Evolutionary conservation across 108 stramenopile genomes (phyloP), one percentile per base, ranked within the genome.

Genomic region (Aureococcus anophagefferens): DNA sequence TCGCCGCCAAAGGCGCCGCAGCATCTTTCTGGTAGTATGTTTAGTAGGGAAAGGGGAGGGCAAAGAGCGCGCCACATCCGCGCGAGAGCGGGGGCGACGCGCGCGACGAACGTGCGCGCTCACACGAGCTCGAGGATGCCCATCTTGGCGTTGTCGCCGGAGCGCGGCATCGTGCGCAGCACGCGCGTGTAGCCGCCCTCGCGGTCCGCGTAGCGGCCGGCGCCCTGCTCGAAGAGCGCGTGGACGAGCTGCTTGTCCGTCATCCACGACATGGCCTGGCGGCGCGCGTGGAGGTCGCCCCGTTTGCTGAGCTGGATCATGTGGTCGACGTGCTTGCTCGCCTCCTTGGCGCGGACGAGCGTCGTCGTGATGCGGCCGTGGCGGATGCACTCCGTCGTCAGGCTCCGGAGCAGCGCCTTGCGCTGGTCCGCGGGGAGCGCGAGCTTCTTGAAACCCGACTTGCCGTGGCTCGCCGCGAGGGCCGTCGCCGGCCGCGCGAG

Each of bases 321-420:
- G 75, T 97, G 89, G 80, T 97, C 96, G 33, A 97, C 94, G 75
- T 90, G 89, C 80, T 94, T 95, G 65, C 93, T 89, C 35, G 92
- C 90, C 68, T 90, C 91, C 74, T 84, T 89, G 75, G 96, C 96
- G 35, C 96, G 89, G 31, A 87, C 85, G 65, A 90, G 77, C 46
- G 94, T 97, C 70, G 96, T 97, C 83, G 90, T 91, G 86, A 97
- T 94, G 70, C 94, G 91, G 33, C 96, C 96, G 87, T 97, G 96
- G 64, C 96, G 89, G 80, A 95, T 94, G 71, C 88, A 83, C 87
- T 97, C 94, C 62, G 96, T 97, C 40, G 96, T 97, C 14, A 95
- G 85, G 65, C 90, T 80, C 40, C 96, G 91, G 30, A 96, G 81
- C n/a, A 97, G 78, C 28, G 96, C 96, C 85, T 97, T 97, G 66